These are phyloP conservation scores for Mitragyna speciosa DNA, from an alignment of 257 asterid genomes.

Conservation along the genomic window DNA sequence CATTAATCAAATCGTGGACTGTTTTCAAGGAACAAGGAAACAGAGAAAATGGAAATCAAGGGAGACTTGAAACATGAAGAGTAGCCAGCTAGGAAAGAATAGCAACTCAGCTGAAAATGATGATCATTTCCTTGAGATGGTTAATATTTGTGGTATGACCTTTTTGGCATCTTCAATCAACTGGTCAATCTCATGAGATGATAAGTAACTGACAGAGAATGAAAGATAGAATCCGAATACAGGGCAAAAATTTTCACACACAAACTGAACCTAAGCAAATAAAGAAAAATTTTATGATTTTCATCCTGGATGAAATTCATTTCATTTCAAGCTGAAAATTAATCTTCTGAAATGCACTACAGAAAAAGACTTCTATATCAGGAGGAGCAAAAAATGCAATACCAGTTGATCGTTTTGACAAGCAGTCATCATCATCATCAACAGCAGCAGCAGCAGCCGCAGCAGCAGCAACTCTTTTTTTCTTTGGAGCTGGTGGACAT, in stretches of 20 bases:
- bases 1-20: no score
- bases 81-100: no score
- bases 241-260: neutral
- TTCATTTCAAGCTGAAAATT: neutral
- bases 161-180: neutral
- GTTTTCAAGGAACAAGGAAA: no score
- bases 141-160: no score
- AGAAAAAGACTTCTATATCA: slow-evolving; percentile 51
- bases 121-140: no score
- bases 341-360: slow-evolving; percentile 26
- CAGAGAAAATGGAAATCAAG: no score
- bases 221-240: neutral
- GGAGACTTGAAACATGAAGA: no score
- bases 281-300: no score
- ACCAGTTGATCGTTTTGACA: slow-evolving; percentile 20
- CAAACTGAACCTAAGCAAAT: neutral
- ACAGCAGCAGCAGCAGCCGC: neutral
- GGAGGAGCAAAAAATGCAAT: slow-evolving; percentile 37
- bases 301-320: neutral
- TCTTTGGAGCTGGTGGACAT: slow-evolving; percentile 64
- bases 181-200: no score
- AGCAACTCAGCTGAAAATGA: no score
- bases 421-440: slow-evolving; percentile 8
- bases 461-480: slow-evolving; percentile 31
- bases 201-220: neutral